Percentiles rank a stretch among this genome's conserved stretches.
Evolutionary conservation across 2,329 filamentous ascomycete species (phyloP).

Genomic region (Venturia pyrina): DNA sequence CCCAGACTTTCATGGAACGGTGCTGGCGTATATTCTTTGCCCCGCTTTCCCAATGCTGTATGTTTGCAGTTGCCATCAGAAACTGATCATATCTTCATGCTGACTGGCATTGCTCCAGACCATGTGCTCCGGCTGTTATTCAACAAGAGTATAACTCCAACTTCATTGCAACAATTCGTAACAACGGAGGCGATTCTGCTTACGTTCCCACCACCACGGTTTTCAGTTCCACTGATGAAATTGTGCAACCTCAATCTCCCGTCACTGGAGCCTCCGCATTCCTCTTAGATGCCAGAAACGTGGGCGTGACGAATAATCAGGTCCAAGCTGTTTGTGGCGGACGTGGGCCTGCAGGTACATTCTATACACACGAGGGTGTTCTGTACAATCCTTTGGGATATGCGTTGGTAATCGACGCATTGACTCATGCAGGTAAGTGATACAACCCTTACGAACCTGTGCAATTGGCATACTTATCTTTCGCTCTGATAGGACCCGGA

Average conservation of each 20-base stretch:
- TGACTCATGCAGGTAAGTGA: conserved; percentile 33
- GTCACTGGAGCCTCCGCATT: conserved; percentile 38
- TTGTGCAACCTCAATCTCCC: conserved; percentile 39
- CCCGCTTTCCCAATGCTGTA: conserved; percentile 20
- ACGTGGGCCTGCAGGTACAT: conserved; percentile 27
- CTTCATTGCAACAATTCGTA: conserved; percentile 34
- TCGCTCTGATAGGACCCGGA: conserved; percentile 22
- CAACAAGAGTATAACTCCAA: conserved; percentile 39
- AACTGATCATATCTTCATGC: not conserved
- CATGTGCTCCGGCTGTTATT: conserved; percentile 32
- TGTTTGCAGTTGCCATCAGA: conserved; percentile 15
- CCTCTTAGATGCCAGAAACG: conserved; percentile 30
- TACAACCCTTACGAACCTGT: not conserved
- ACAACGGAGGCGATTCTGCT: conserved; percentile 38
- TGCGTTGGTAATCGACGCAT: conserved; percentile 37
- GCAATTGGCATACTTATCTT: not conserved
- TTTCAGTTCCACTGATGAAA: conserved; percentile 41
- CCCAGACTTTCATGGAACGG: conserved; percentile 43
- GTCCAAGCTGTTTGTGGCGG: conserved; percentile 33
- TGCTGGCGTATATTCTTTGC: not conserved
- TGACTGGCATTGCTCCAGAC: not conserved
- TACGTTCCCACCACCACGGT: conserved; percentile 47
- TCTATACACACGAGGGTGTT: conserved; percentile 42
- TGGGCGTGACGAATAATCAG: conserved; percentile 42
- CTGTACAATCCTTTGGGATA: conserved; percentile 40